Evolutionary conservation across 1,139 yeast species (phyloP), one percentile per base, ranked within the genome.

Genomic region (Nakaseomyces bracarensis): DNA sequence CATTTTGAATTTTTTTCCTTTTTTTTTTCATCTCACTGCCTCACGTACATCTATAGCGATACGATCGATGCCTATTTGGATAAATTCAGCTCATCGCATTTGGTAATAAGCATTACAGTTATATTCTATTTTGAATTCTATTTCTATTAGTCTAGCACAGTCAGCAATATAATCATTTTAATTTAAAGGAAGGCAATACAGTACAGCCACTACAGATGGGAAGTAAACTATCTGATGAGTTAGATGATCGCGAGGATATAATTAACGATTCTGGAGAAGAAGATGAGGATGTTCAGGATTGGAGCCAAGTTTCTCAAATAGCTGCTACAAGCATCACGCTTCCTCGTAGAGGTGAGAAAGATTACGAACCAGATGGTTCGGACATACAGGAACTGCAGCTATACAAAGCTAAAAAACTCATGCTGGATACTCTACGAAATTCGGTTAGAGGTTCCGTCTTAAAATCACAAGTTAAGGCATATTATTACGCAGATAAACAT

Each of bases 341-440:
- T n/a, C 82, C 82, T 1, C 75, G 73, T 48, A 66, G 91, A 48
- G 96, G 96, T 2, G 91, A 79, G 46, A 89, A 89, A 60, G 96
- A 85, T 50, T 82, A 79, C 52, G 95, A 79, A 47, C 96, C 95
- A 0, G 91, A 82, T 60, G 86, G 89, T 0, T 80, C 93, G 0
- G 57, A 61, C 3, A 66, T 72, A 19, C 96, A 89, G 60, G 58
- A 56, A 2, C 54, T 63, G 4, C 66, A 71, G 15, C 66, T 89
- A 4, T 64, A 66, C 8, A 71, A 69, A 27, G 78, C 93, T 8
- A 68, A 83, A 41, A 63, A 72, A 19, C 77, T 83, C 22, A 87
- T 89, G 95, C 86, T 75, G 55, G 64, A 66, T 3, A 93, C 94
- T 0, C 63, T 89, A 27, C 58, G 60, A 1, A 71, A 71, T 1